phyloP scores from a whole-genome alignment of 805 yeast genomes.

The Metschnikowia kofuensis region DNA sequence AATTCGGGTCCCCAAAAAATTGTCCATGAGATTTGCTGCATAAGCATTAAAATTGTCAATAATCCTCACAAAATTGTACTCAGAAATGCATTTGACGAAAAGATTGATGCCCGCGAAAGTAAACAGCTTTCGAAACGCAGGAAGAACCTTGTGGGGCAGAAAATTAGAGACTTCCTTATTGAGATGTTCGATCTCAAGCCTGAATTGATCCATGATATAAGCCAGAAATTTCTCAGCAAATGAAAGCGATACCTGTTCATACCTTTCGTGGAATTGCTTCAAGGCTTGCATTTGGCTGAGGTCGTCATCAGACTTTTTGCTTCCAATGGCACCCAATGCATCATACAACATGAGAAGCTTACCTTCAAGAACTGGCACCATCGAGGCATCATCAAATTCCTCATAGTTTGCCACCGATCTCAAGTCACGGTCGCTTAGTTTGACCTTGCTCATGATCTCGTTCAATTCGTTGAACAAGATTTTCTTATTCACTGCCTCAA shows the following conservation, averaged over 20 bases:
- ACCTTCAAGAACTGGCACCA: conserved; percentile 48
- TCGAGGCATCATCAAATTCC: conserved; percentile 46
- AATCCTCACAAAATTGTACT: conserved; percentile 45
- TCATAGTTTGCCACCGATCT: conserved; percentile 43
- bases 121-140: conserved; percentile 26
- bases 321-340: conserved; percentile 62
- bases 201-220: conserved; percentile 36
- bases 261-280: conserved; percentile 58
- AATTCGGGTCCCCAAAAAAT: conserved; percentile 21
- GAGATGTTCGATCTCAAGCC: conserved; percentile 38
- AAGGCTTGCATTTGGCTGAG: conserved; percentile 70
- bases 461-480: conserved; percentile 67
- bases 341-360: conserved; percentile 54
- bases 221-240: conserved; percentile 48
- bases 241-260: conserved; percentile 51
- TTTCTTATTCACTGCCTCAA: conserved; percentile 78
- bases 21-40: conserved; percentile 29
- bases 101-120: conserved; percentile 34
- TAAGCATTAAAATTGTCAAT: conserved; percentile 38
- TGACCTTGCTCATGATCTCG: conserved; percentile 66
- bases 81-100: conserved; percentile 57
- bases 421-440: conserved; percentile 57
- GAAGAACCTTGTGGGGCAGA: conserved; percentile 20
- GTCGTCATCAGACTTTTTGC: conserved; percentile 40
- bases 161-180: conserved; percentile 26